These are phyloP conservation scores for Jasminum sambac DNA, from an alignment of 257 asterid genomes.

Conservation along the genomic window DNA sequence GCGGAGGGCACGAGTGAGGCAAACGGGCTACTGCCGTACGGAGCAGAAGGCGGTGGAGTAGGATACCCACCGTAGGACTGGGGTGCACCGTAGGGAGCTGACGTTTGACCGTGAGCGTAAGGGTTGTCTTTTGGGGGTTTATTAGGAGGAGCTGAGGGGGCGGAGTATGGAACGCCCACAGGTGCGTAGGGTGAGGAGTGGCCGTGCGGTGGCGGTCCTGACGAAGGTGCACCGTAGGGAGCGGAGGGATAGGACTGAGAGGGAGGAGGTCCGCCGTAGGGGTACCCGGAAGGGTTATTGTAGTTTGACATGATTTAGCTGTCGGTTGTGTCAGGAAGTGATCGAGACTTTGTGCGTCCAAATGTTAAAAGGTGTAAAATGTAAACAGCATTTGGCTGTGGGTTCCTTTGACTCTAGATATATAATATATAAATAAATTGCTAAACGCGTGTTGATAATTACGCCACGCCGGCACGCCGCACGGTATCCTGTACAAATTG, in stretches of 20 bases:
- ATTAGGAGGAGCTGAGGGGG: constrained; percentile 7
- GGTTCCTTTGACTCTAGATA: too few species aligned
- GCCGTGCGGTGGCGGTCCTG: constrained; percentile 20
- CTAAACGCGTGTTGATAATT: too few species aligned
- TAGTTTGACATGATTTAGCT: constrained; percentile 54
- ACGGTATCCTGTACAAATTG: too few species aligned
- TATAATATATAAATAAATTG: too few species aligned
- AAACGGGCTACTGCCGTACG: constrained; percentile 62
- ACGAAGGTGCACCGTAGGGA: constrained; percentile 26
- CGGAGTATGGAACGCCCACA: constrained; percentile 35
- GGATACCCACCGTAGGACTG: constrained; percentile 45
- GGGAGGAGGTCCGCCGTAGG: constrained; percentile 42
- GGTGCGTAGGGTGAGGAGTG: constrained; percentile 40
- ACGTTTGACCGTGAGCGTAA: background rate
- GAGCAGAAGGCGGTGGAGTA: constrained; percentile 39
- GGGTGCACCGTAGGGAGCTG: constrained; percentile 41
- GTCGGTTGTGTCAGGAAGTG: background rate
- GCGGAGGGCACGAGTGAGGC: constrained; percentile 66
- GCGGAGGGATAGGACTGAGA: constrained; percentile 24
- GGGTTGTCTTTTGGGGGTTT: constrained; percentile 8
- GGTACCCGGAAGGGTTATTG: constrained; percentile 51
- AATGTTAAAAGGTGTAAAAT: too few species aligned
- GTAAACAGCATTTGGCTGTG: too few species aligned
- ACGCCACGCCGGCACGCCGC: too few species aligned
- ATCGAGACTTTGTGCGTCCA: too few species aligned